Percentiles rank a stretch among this genome's conserved stretches.
These are phyloP conservation scores for Sporothrix brunneoviolacea DNA, from an alignment of 2,329 filamentous ascomycete genomes.

Conservation along the genomic window DNA sequence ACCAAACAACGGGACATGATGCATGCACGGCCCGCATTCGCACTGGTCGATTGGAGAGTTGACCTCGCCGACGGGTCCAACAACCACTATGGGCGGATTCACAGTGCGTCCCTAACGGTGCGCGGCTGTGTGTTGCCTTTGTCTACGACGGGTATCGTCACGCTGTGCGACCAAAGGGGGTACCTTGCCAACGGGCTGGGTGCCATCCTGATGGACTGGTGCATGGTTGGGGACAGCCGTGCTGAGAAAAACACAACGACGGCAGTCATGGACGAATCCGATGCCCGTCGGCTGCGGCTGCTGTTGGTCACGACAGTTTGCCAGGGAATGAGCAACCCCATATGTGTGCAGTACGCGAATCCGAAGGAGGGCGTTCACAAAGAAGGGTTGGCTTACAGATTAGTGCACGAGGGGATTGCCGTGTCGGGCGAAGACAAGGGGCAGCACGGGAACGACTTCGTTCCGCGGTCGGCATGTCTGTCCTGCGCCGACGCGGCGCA, in stretches of 20 bases:
- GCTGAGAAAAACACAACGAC: too few species aligned
- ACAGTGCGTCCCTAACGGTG: not conserved
- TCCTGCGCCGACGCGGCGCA: too few species aligned
- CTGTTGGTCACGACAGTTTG: not conserved
- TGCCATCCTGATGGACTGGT: not conserved
- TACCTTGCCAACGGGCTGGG: not conserved
- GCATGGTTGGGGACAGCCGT: too few species aligned
- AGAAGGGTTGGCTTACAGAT: too few species aligned
- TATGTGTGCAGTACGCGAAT: not conserved
- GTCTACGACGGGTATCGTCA: not conserved
- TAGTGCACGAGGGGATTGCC: not conserved
- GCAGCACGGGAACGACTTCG: too few species aligned
- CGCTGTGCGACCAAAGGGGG: not conserved
- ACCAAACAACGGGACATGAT: not conserved
- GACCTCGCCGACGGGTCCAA: not conserved
- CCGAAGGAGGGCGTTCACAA: too few species aligned
- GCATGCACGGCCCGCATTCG: not conserved
- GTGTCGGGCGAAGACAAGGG: too few species aligned
- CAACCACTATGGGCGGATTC: not conserved
- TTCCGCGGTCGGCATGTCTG: too few species aligned
- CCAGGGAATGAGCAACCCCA: not conserved
- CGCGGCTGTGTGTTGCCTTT: not conserved
- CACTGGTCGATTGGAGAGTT: not conserved
- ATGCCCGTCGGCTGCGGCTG: not conserved
- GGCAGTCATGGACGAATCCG: not conserved